Conservation (phyloP, 257 asterid species). For the Thymus quinquecostatus region DNA sequence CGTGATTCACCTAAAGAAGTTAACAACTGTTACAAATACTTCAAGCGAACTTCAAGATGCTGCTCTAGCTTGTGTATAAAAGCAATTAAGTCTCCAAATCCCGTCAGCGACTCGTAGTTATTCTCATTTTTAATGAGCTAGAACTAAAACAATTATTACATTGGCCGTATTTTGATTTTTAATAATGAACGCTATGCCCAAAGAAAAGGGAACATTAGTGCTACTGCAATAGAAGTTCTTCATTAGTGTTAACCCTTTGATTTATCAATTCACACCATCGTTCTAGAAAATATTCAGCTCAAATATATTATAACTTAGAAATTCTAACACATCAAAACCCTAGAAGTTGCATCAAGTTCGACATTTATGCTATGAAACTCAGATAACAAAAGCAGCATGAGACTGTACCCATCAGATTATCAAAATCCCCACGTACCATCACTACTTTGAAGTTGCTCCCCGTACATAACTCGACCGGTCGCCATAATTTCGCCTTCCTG, state of each 20-base stretch:
- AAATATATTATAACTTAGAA: neutral
- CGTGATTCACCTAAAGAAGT: conserved; percentile 60
- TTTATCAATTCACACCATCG: conserved; percentile 7
- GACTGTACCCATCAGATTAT: neutral
- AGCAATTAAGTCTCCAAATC: conserved; percentile 6
- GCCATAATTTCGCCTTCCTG: conserved; percentile 78
- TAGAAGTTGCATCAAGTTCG: conserved; percentile 10
- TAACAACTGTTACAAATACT: conserved; percentile 16
- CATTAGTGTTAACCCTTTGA: conserved; percentile 21
- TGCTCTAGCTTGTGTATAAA: conserved; percentile 7
- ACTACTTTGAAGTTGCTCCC: conserved; percentile 57
- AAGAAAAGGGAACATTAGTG: neutral
- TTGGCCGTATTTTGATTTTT: neutral
- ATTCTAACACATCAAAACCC: neutral
- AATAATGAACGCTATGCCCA: neutral
- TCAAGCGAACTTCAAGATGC: neutral
- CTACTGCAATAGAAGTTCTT: neutral
- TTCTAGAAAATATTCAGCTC: neutral
- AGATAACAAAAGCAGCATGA: conserved; percentile 1
- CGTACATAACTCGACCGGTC: conserved; percentile 54
- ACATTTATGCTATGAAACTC: neutral
- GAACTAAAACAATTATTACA: neutral
- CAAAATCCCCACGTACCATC: conserved; percentile 54
- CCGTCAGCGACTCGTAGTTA: neutral
- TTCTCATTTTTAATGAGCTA: neutral